Evolutionary conservation across 768 basidiomycete species (phyloP).

Genomic region (Lentinula sp.): DNA sequence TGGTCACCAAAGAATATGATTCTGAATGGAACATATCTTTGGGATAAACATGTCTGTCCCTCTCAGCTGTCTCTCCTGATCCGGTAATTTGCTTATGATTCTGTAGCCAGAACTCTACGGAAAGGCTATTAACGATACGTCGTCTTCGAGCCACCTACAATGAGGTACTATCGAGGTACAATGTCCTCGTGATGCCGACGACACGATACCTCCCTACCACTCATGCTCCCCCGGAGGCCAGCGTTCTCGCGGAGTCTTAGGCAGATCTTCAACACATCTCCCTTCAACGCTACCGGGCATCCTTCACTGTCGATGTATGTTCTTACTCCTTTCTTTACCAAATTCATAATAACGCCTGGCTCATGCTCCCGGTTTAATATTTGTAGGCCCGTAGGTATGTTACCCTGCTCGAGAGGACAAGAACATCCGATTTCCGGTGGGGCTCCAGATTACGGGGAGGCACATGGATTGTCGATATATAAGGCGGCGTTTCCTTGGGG

Average conservation of each 20-base stretch:
- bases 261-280: conserved; percentile 1
- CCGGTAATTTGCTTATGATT: no score
- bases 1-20: conserved; percentile 2
- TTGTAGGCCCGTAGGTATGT: conserved; percentile 3
- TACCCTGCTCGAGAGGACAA: not conserved
- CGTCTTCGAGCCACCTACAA: not conserved
- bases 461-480: not conserved
- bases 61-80: not conserved
- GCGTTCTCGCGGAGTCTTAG: not conserved
- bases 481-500: conserved; percentile 1
- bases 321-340: not conserved
- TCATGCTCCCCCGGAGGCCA: not conserved
- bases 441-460: conserved; percentile 2
- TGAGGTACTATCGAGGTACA: not conserved
- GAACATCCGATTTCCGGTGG: not conserved
- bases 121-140: not conserved
- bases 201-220: conserved; percentile 1
- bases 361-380: no score
- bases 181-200: conserved; percentile 6
- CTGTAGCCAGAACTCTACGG: conserved; percentile 4
- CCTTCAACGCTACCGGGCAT: conserved; percentile 1
- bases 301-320: not conserved
- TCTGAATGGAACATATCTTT: conserved; percentile 1
- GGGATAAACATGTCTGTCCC: not conserved
- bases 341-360: no score